phyloP scores from a whole-genome alignment of 768 basidiomycete genomes.

The Hysterangium stoloniferum region DNA sequence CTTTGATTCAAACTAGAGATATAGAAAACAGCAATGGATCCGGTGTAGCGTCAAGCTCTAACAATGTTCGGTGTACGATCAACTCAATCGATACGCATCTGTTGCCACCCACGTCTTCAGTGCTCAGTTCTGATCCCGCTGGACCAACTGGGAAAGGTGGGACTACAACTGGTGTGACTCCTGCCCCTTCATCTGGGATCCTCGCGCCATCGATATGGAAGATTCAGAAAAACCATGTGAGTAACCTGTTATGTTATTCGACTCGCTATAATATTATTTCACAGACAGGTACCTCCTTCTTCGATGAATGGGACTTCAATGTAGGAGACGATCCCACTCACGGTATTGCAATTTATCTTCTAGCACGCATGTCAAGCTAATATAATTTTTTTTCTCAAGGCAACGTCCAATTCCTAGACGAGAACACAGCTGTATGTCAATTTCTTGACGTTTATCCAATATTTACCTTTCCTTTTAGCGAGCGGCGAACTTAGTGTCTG shows the following conservation, averaged over 20 bases:
- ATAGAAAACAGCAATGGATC: background rate
- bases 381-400: slow-evolving; percentile 3
- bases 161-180: background rate
- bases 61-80: background rate
- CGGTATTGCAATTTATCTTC: slow-evolving; percentile 34
- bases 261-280: background rate
- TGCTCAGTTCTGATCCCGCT: background rate
- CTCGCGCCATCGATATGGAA: slow-evolving; percentile 6
- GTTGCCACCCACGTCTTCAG: background rate
- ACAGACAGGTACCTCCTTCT: slow-evolving; percentile 57
- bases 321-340: slow-evolving; percentile 66
- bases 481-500: slow-evolving; percentile 49
- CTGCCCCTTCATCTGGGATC: background rate
- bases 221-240: slow-evolving; percentile 6
- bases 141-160: background rate
- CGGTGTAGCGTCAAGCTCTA: no score
- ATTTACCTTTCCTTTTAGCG: slow-evolving; percentile 28
- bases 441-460: slow-evolving; percentile 7
- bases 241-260: background rate
- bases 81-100: background rate
- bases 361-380: background rate
- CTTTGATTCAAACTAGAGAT: background rate
- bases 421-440: slow-evolving; percentile 11
- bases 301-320: slow-evolving; percentile 75
- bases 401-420: slow-evolving; percentile 8